Percentiles rank a stretch among this genome's conserved stretches.
These are phyloP conservation scores for Nicotiana undulata DNA, from an alignment of 257 asterid species.

Conservation along the genomic window DNA sequence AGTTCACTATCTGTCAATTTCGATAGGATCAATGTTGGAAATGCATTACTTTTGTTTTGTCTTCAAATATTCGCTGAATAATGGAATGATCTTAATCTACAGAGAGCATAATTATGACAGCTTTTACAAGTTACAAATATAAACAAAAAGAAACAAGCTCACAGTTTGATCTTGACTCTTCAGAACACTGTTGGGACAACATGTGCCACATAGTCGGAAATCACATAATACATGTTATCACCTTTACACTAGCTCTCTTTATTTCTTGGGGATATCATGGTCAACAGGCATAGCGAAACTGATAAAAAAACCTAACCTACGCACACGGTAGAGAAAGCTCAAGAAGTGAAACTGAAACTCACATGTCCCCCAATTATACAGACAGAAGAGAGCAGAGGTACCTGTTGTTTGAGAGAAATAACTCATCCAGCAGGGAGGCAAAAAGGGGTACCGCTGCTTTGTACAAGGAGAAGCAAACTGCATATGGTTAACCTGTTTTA, in stretches of 20 bases:
- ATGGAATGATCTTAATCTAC: background rate
- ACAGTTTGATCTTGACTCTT: background rate
- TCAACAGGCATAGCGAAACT: background rate
- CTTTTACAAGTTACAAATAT: background rate
- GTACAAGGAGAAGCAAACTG: slow-evolving; percentile 46
- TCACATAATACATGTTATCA: background rate
- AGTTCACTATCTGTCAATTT: background rate
- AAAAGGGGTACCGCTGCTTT: slow-evolving; percentile 9
- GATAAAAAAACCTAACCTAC: background rate
- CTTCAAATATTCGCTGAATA: background rate
- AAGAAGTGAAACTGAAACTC: background rate
- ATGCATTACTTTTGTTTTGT: background rate
- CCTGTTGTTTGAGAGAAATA: slow-evolving; percentile 10
- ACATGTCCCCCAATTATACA: background rate
- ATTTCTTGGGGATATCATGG: background rate
- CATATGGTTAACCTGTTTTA: slow-evolving; percentile 72
- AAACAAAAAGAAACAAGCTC: background rate
- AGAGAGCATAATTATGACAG: background rate
- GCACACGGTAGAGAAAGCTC: background rate
- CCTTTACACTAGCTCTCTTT: background rate
- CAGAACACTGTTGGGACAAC: background rate
- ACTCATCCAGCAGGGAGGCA: slow-evolving; percentile 10
- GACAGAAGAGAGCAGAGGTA: background rate
- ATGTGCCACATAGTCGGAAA: background rate
- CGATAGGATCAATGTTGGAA: background rate